Evolutionary conservation across 208 protist genomes (phyloP), one percentile per base, ranked within the genome.

Genomic region (Acanthamoeba royreba): DNA sequence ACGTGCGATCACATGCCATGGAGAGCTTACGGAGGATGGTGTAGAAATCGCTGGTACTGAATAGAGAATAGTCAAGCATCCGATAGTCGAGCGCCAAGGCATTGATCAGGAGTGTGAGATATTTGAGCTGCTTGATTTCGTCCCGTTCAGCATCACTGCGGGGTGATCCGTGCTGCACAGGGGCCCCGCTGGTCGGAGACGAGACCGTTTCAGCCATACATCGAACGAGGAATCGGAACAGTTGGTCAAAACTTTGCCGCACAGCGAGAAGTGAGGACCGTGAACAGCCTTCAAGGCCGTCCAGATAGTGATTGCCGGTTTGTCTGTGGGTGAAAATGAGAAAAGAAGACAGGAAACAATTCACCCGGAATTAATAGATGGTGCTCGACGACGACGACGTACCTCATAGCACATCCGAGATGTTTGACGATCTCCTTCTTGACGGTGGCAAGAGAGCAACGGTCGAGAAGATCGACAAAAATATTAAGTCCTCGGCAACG

Each of bases 361-460:
- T n/a, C n/a, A n/a, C n/a, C n/a, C n/a, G n/a, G n/a, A n/a, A n/a
- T n/a, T n/a, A n/a, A n/a, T n/a, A n/a, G n/a, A n/a, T n/a, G n/a
- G n/a, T n/a, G n/a, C n/a, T n/a, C n/a, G n/a, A n/a, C n/a, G n/a
- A n/a, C n/a, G n/a, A n/a, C n/a, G n/a, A n/a, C n/a, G 38, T 79
- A 79, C 66, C 66, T 40, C 5, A 85, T 40, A 17, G 74, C 28
- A 4, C 74, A n/a, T 22, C 74, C 74, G 25, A 85, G 38, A 45
- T 85, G 74, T 28, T 85, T 85, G 74, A 53, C 43, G 43, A 85
- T 85, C n/a, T 85, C 74, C 33, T 45, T 17, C 43, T 85, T 85
- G 25, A 45, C 74, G n/a, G 74, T 42, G 45, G 74, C 43, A 40
- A 85, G 74, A 38, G 74, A 85, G 45, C 74, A 85, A 28, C 74